Base-by-base conservation (phyloP, 768 basidiomycete species). In the Coprinopsis sp. region DNA sequence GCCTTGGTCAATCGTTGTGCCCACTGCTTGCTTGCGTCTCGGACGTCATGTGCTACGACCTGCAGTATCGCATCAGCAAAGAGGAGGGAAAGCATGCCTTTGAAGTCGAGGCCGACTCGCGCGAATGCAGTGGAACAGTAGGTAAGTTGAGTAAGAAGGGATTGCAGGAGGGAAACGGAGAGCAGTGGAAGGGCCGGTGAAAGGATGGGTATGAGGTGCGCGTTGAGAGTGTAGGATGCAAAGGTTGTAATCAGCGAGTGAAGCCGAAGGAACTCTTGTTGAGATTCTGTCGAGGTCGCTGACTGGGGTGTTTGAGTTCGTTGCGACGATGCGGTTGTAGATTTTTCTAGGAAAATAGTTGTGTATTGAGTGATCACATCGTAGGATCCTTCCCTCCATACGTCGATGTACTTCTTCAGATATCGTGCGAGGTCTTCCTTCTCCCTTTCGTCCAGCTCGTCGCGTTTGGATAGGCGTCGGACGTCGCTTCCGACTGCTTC, bases 121-220 rank as follows among this genome's bases (percentile, higher is more conserved):
- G 90, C 76, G 58, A 96, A 96, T 1, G 93, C 92, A 14, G 83
- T 81, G 6, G 92, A 83, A 61, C 94, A 96, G 64, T 98, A 97
- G 11, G 88, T 87, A 36, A 98, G 77, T 57, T 98, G 95, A 0
- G 93, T 95, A 48, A 96, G 79, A 33, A 93, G 74, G 28, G 94
- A 82, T 18, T 91, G 76, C 53, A 95, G 74, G 19, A 88, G 69
- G 16, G 86, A 58, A 12, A 84, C 70, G 24, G 82, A 68, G 16
- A 82, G 72, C 8, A 73, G 76, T 0, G 82, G 78, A 13, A 96
- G 75, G 39, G 81, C 76, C 6, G 69, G 69, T 3, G 70, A 60
- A 33, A 96, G 71, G 5, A 82, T 64, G n/a, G 79, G 74, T 43
- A 93, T 74, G 39, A 97, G 80, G 42, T 82, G 72, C 2, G 73